phyloP scores from a whole-genome alignment of 2,329 filamentous ascomycete genomes.

The Xylaria digitata region DNA sequence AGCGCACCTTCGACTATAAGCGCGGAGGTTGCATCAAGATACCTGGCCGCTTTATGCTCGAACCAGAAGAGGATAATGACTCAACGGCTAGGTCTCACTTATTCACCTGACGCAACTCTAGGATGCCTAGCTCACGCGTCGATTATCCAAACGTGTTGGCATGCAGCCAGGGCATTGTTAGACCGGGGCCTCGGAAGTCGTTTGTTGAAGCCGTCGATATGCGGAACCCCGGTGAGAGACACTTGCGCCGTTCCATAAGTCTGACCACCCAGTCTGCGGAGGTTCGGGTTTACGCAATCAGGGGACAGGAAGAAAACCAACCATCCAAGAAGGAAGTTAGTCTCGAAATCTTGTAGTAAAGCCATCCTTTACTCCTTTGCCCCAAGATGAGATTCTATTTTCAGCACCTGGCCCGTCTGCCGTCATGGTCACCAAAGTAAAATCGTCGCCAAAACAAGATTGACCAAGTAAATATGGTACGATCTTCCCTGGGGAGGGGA shows the following conservation, averaged over 20 bases:
- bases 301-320: background rate
- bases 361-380: background rate
- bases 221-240: constrained; percentile 5
- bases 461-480: background rate
- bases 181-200: background rate
- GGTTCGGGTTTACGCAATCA: constrained; percentile 21
- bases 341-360: background rate
- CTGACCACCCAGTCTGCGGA: constrained; percentile 27
- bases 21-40: constrained; percentile 21
- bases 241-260: constrained; percentile 15
- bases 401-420: no score
- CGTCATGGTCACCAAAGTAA: background rate
- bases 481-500: background rate
- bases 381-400: background rate
- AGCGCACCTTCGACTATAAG: constrained; percentile 18
- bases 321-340: background rate
- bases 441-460: background rate
- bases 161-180: background rate
- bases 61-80: constrained; percentile 18
- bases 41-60: constrained; percentile 10
- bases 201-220: constrained; percentile 10
- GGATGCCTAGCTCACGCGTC: background rate
- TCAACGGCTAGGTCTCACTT: constrained; percentile 18
- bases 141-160: background rate
- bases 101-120: constrained; percentile 20